Base-by-base conservation (phyloP, 1,284 basidiomycete species). In the Cryptococcus sp. region DNA sequence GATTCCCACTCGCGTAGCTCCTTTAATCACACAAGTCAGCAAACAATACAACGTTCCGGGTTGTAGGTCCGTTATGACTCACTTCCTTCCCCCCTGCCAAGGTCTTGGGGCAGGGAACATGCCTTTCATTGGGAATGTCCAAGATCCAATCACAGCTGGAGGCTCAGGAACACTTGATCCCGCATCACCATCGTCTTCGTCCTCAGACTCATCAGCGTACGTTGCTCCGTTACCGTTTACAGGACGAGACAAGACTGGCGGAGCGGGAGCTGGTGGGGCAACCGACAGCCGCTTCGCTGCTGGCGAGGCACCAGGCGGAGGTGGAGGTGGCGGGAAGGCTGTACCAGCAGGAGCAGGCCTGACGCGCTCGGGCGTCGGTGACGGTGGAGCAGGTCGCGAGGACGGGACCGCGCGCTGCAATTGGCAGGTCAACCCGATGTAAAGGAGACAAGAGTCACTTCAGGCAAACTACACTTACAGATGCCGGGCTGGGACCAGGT, bases 81-180 rank as follows among this genome's bases (percentile, higher is more conserved):
- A 76, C 75, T 76, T 76, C 41, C 54, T 66, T 7, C 71, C 68
- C 22, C 65, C 70, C 4, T 51, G 46, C 62, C 69, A 79, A 1
- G 69, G 70, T n/a, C 75, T 65, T 1, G 73, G 73, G 11, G 77
- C 66, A 25, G 77, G 77, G 71, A 79, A 79, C 77, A 77, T 77
- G 50, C 74, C 76, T 58, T 76, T 77, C 70, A 77, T 79, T 11
- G 77, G 76, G 67, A 78, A 79, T 10, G 72, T 75, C 73, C 73
- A 74, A 8, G 57, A 64, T 8, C 77, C 77, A 10, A 74, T 71
- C 0, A 75, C 72, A 3, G 76, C 74, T 2, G 74, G 70, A 6
- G 77, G 77, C 65, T 72, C 71, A 26, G 72, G 64, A 41, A 58
- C 59, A 8, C 45, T 50, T 6, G 26, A 37, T 19, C 41, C 20